phyloP scores from a whole-genome alignment of 2,329 filamentous ascomycete species.

The Geosmithia morbida region DNA sequence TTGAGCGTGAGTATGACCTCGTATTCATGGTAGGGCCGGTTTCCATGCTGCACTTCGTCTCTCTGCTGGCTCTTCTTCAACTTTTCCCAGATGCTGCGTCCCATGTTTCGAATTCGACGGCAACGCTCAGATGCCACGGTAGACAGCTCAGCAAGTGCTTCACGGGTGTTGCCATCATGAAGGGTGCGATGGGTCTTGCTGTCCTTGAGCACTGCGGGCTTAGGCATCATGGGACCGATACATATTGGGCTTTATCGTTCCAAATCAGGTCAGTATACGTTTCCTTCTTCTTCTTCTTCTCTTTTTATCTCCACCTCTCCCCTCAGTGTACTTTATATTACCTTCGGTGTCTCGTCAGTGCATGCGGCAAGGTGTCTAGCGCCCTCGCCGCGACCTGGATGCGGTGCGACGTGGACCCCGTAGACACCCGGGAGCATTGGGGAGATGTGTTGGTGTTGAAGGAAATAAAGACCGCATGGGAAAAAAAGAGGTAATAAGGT shows the following conservation, averaged over 20 bases:
- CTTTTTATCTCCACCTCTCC: no score
- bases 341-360: no score
- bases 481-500: neutral
- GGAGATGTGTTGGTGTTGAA: neutral
- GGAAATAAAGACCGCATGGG: neutral
- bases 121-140: neutral
- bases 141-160: constrained; percentile 4
- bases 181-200: no score
- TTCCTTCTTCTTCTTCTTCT: neutral
- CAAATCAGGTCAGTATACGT: neutral
- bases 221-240: constrained; percentile 15
- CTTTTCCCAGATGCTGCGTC: neutral
- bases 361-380: no score
- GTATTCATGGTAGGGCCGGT: neutral
- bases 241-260: constrained; percentile 14
- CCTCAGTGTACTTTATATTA: no score
- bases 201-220: constrained; percentile 7
- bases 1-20: constrained; percentile 17
- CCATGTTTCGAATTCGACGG: neutral
- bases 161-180: constrained; percentile 5
- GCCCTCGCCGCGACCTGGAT: no score
- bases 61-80: neutral
- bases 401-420: no score
- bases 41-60: neutral
- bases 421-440: no score